Base-by-base conservation (phyloP, 2,329 filamentous ascomycete genomes). In the Ilyonectria robusta region DNA sequence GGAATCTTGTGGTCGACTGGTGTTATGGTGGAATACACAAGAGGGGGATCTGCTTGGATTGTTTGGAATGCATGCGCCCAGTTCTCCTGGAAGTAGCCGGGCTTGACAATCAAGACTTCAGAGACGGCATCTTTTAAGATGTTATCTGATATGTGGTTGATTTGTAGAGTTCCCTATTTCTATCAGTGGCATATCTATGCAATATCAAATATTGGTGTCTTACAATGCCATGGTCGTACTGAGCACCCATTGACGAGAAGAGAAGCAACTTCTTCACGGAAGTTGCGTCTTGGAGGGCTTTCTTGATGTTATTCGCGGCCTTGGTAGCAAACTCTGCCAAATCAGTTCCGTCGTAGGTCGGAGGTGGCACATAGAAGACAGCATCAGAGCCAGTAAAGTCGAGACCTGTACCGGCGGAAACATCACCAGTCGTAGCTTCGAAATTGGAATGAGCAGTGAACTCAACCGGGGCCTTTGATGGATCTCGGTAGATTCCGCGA, bases 291-390 rank as follows among this genome's bases (percentile, higher is more conserved):
- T 68, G n/a, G 0, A 79, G 64, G 4, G 77, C 76, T 0, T 51
- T 58, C 33, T 71, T 70, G 33, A 80, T 55, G 11, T 77, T 74
- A 0, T 44, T 69, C 1, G 78, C 76, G 2, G 77, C 50, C 9
- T 62, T 37, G 1, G 66, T 70, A 4, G 75, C 77, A 56, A 72
- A 75, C 19, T 78, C 68, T 21, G 66, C 68, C 17, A 70, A 44
- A 23, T 78, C 72, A 7, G 66, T 59, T 6, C 72, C 76, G 46
- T 78, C 73, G 11, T 69, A 73, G 10, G 65, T 74, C 9, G 78
- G 78, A 0, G 79, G 79, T 1, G 79, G 78, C 37, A 79, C 66
- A 44, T 80, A 81, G 51, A 81, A 74, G 19, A 81, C 74, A 6
- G 73, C 78, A 31, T 78, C 72, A 3, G 77, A 78, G 11, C 58